A percentile compares a stretch with the other conserved stretches of the same genome.
These are phyloP conservation scores for Glomus cerebriforme DNA, from an alignment of 192 early-diverging fungal genomes.

Conservation along the genomic window DNA sequence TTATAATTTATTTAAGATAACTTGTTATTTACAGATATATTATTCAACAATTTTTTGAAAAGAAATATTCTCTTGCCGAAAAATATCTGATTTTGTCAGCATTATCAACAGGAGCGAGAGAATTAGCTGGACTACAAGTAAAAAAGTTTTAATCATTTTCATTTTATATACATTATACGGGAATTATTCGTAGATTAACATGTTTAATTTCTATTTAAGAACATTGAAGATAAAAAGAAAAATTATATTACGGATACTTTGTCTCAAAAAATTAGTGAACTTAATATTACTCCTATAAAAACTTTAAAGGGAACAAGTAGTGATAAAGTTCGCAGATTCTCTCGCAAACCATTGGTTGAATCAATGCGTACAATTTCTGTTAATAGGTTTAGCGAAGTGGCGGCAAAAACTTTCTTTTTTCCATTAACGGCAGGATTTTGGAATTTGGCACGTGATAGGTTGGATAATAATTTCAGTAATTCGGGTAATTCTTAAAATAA, in stretches of 20 bases:
- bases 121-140: conserved; percentile 14
- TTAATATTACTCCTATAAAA: not conserved
- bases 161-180: not conserved
- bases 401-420: conserved; percentile 24
- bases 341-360: conserved; percentile 8
- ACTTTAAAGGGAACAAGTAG: not conserved
- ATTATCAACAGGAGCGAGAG: conserved; percentile 15
- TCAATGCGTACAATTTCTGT: not conserved
- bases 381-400: conserved; percentile 20
- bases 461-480: not conserved
- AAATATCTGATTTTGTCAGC: conserved; percentile 6
- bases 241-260: not conserved
- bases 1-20: not conserved
- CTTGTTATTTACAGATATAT: not conserved
- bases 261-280: not conserved
- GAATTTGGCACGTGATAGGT: conserved; percentile 28
- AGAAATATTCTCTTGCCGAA: conserved; percentile 8
- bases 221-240: not conserved
- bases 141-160: not conserved
- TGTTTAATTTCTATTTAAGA: not conserved
- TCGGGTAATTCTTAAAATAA: not conserved
- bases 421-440: conserved; percentile 27
- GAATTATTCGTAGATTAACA: not conserved
- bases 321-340: conserved; percentile 21
- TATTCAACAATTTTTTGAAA: conserved; percentile 31